Evolutionary conservation across 2,329 filamentous ascomycete species (phyloP).

Genomic region (Microdochium nivale): DNA sequence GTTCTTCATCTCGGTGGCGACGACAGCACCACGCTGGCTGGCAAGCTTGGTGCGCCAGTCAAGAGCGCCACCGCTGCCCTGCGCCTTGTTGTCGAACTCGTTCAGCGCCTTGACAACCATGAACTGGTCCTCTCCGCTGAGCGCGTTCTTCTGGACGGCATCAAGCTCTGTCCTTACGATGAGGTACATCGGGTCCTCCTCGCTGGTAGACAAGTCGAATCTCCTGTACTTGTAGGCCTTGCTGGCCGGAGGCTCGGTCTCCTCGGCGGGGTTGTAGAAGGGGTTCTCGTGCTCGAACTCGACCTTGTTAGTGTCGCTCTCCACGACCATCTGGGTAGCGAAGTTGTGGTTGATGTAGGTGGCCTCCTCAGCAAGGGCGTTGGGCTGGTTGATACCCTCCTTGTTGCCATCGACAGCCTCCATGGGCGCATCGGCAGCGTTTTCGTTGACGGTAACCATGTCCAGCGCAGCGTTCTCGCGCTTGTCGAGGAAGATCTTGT

Average conservation of each 20-base stretch:
- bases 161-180: slow-evolving; percentile 93
- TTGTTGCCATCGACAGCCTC: slow-evolving; percentile 89
- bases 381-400: slow-evolving; percentile 90
- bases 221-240: slow-evolving; percentile 98
- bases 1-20: slow-evolving; percentile 99
- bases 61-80: slow-evolving; percentile 86
- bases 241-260: slow-evolving; percentile 86
- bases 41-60: slow-evolving; percentile 96
- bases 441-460: slow-evolving; percentile 98
- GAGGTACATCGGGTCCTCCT: slow-evolving; percentile 88
- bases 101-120: slow-evolving; percentile 93
- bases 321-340: slow-evolving; percentile 85
- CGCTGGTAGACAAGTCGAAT: slow-evolving; percentile 91
- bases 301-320: slow-evolving; percentile 70
- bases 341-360: slow-evolving; percentile 99
- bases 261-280: slow-evolving; percentile 91
- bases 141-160: slow-evolving; percentile 90
- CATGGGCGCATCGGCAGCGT: slow-evolving; percentile 87
- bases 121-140: slow-evolving; percentile 84
- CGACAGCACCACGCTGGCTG: slow-evolving; percentile 89
- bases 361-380: slow-evolving; percentile 86
- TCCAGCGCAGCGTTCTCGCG: slow-evolving; percentile 89
- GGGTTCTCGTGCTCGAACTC: slow-evolving; percentile 86
- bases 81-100: slow-evolving; percentile 97
- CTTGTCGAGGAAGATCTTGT: slow-evolving; percentile 99